Evolutionary conservation across 345 rosid species (phyloP).

Genomic region (Eucalyptus virginea): DNA sequence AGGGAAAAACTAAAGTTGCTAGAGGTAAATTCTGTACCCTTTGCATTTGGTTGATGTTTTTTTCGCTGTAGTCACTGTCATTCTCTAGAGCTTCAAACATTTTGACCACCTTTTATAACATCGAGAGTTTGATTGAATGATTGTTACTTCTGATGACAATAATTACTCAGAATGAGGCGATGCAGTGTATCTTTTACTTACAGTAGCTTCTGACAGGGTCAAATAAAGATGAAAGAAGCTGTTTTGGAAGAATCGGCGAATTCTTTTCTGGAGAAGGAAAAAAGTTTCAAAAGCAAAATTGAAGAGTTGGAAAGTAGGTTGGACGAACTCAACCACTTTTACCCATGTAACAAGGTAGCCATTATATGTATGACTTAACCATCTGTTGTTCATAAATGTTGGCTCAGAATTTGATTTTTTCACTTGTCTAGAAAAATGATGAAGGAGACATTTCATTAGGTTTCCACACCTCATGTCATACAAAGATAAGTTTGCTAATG

Average conservation of each 20-base stretch:
- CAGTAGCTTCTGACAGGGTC: conserved; percentile 24
- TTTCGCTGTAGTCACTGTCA: background rate
- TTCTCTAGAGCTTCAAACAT: background rate
- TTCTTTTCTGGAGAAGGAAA: conserved; percentile 53
- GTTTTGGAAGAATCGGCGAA: conserved; percentile 41
- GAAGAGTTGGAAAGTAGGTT: conserved; percentile 44
- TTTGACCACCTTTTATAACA: background rate
- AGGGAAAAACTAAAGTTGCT: conserved; percentile 48
- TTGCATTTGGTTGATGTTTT: background rate
- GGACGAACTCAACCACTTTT: conserved; percentile 26
- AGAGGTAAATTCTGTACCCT: conserved; percentile 32
- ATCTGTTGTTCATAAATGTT: background rate
- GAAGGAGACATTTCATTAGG: background rate
- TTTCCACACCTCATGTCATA: background rate
- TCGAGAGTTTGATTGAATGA: background rate
- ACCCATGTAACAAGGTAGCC: background rate
- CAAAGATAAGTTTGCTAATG: background rate
- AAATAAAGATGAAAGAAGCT: conserved; percentile 48
- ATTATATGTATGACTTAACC: background rate
- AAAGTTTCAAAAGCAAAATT: conserved; percentile 31
- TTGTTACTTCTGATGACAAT: background rate
- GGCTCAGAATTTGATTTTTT: background rate
- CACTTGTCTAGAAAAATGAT: background rate
- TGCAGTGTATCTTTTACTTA: background rate
- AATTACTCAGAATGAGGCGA: background rate